These are phyloP conservation scores for Penicillium brasilianum DNA, from an alignment of 2,329 filamentous ascomycete genomes.

Conservation along the genomic window DNA sequence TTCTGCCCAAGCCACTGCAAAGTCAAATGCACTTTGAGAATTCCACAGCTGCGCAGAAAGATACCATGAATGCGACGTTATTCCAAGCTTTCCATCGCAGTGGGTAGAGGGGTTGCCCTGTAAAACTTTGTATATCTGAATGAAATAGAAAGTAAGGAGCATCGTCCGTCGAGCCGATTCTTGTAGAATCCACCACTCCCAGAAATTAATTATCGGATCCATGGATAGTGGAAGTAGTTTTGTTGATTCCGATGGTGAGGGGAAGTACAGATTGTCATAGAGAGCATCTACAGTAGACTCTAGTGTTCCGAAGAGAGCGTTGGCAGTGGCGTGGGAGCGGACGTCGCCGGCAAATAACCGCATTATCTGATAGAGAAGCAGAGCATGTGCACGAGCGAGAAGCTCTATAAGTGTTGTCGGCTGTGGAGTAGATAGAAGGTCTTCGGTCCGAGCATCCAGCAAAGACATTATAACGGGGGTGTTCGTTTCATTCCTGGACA, in stretches of 20 bases:
- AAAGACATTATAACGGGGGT: conserved; percentile 55
- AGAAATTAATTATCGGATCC: conserved; percentile 52
- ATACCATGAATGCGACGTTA: conserved; percentile 36
- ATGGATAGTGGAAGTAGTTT: conserved; percentile 40
- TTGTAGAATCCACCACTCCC: conserved; percentile 59
- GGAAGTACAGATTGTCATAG: conserved; percentile 26
- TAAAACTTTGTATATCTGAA: conserved; percentile 32
- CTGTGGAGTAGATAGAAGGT: conserved; percentile 47
- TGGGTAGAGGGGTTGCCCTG: conserved; percentile 21
- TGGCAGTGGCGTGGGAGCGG: conserved; percentile 47
- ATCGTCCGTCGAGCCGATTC: conserved; percentile 61
- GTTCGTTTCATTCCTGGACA: conserved; percentile 57
- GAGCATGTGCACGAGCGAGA: conserved; percentile 55
- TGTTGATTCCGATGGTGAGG: conserved; percentile 16
- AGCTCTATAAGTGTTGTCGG: conserved; percentile 33
- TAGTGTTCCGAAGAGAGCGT: conserved; percentile 38
- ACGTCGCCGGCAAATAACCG: conserved; percentile 59
- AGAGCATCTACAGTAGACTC: conserved; percentile 29
- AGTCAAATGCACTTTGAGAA: conserved; percentile 34
- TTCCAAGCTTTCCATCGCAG: conserved; percentile 35
- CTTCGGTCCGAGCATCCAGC: conserved; percentile 53
- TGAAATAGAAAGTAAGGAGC: conserved; percentile 55
- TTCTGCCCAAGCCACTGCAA: conserved; percentile 36
- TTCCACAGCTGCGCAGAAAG: conserved; percentile 38
- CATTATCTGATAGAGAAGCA: conserved; percentile 58